Conservation (phyloP, 306 rosid species). For the Cicer arietinum region DNA sequence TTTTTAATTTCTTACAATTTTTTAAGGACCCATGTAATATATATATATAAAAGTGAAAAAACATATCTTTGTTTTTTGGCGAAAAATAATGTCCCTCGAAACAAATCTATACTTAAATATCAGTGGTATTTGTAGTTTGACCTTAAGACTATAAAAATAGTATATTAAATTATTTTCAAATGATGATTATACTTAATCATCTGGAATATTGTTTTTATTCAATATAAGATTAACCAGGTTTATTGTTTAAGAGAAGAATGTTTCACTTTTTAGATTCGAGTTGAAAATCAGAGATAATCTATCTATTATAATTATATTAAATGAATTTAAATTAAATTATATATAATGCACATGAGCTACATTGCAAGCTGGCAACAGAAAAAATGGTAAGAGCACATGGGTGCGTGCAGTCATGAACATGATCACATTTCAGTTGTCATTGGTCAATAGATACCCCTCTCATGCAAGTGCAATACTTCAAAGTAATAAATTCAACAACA, state of each 20-base stretch:
- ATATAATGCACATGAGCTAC: conserved; percentile 5
- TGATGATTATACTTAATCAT: no score
- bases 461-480: conserved; percentile 28
- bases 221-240: background rate
- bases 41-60: no score
- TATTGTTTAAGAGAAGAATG: conserved; percentile 41
- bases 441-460: conserved; percentile 36
- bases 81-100: no score
- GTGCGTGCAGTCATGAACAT: conserved; percentile 37
- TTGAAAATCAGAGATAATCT: conserved; percentile 9
- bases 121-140: no score
- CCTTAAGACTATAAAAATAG: no score
- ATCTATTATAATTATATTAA: background rate
- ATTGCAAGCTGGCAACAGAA: conserved; percentile 33
- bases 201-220: no score
- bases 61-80: no score
- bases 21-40: no score
- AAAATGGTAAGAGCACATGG: conserved; percentile 50
- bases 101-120: no score
- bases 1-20: no score
- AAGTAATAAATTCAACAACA: conserved; percentile 40
- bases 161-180: no score
- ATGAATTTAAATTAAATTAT: background rate
- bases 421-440: conserved; percentile 36
- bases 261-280: conserved; percentile 33